Base-by-base conservation (phyloP, 169 alveolate genomes). In the Eimeria falciformis region DNA sequence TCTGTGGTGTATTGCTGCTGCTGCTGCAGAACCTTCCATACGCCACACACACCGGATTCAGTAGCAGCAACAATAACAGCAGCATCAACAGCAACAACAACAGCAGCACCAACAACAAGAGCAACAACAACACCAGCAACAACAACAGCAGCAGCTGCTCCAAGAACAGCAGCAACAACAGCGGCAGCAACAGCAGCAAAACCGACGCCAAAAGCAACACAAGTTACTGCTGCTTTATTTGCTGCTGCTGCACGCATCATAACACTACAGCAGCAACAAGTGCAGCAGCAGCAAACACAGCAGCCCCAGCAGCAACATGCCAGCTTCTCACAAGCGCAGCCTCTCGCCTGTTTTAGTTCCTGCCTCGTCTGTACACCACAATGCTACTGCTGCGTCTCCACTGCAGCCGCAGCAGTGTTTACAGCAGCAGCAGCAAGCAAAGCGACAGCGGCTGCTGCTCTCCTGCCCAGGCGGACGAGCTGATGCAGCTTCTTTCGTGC, bases 381-480 rank as follows among this genome's bases (percentile, higher is more conserved):
- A 47, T 12, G 86, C 47, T 77, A 68, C 86, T n/a, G 88, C 68
- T 29, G 50, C 73, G 7, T 47, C 88, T 3, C 55, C 62, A 17
- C 88, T 37, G 50, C 55, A 50, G 17, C 4, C 73, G 27, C 73
- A 27, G 73, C 88, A 75, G 45, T 43, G 50, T 5, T 5, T 14
- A 21, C 66, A 78, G 88, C 88, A 12, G 68, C 86, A 23, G 68
- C 84, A 73, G 45, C 84, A 73, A 62, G 66, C 69, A 23, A 78
- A 78, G 88, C 73, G 88, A 18, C 88, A 78, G 73, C 88, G 88
- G 88, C 71, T 78, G 71, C 71, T 78, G 40, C 62, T 17, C 40
- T 40, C 21, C 62, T 6, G 83, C 78, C 27, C 81, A 69, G 81
- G 56, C 17, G 81, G 29, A 12, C 21, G 56, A 9, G 81, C 78